Evolutionary conservation across 768 basidiomycete genomes (phyloP), one percentile per base, ranked within the genome.

Genomic region (Lentinus tigrinus): DNA sequence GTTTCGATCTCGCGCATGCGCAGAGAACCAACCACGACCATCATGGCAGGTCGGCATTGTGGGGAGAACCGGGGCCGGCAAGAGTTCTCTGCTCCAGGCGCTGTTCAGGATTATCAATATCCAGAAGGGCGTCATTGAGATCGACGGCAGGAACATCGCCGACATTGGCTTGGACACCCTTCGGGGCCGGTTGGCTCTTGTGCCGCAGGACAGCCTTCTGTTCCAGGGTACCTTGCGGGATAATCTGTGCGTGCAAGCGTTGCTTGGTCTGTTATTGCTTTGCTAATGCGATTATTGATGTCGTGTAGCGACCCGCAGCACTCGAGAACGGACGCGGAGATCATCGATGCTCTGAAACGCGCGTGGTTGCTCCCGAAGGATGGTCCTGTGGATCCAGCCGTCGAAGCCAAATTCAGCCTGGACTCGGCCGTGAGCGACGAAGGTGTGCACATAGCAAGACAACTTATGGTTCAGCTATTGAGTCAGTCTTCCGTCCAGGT

Each of bases 221-320:
- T 93, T 93, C 74, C 88, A 87, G 1, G 90, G 92, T 2, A 89
- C 89, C 11, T 73, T 91, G 21, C 74, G 88, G 47, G 87, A 89
- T 34, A 90, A 89, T 55, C 65, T 91, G 85, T 81, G 63, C 47
- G 80, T 49, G 13, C 42, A n/a, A 31, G 17, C 44, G 36, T 37
- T 47, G 9, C n/a, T 4, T 28, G 26, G 27, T n/a, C 47, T 17
- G 21, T 8, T 4, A 51, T 84, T 81, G 68, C 16, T 88, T 91
- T 8, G 1, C 28, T 24, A 57, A 85, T 90, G 56, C 79, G 80
- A 1, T 88, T 92, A 61, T 73, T 74, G 26, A 8, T 16, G 38
- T 3, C 19, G 8, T 9, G 50, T 67, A 89, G 54, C 88, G 95
- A 56, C 14, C 78, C 77, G 10, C 71, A 76, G 6, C 72, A 75